Conservation (phyloP, 495 filamentous ascomycete genomes). For the Cladorrhinum samala region DNA sequence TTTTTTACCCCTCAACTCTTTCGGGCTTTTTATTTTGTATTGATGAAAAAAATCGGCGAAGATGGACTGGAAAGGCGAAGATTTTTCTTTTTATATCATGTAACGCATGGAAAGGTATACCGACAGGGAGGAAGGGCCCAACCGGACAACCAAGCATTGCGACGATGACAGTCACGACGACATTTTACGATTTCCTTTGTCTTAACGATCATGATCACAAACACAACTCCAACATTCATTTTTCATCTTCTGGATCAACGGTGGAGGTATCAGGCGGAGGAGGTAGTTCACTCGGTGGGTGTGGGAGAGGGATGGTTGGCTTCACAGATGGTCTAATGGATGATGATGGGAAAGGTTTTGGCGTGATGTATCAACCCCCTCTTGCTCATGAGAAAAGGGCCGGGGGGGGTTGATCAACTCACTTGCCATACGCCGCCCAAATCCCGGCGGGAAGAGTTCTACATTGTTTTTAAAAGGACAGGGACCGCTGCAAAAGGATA, state of each 20-base stretch:
- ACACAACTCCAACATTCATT: no score
- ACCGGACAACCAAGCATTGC: background rate
- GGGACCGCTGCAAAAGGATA: background rate
- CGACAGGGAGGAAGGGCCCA: constrained; percentile 4
- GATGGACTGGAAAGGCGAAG: background rate
- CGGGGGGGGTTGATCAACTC: no score
- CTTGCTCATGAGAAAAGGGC: no score
- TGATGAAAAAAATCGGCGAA: background rate
- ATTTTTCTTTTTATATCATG: background rate
- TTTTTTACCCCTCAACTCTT: no score
- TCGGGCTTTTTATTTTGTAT: no score
- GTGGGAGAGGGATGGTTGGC: background rate
- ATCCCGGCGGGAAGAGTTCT: no score
- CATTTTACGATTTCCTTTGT: background rate
- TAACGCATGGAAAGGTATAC: background rate
- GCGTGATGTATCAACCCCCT: no score
- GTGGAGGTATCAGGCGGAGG: background rate
- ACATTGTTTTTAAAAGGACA: no score
- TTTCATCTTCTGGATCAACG: background rate
- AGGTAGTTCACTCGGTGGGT: background rate
- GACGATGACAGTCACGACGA: constrained; percentile 1
- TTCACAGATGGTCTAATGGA: no score
- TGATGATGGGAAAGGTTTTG: no score
- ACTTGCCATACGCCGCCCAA: no score
- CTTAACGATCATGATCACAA: background rate